phyloP scores from a whole-genome alignment of 306 rosid genomes.

The Sindora glabra region DNA sequence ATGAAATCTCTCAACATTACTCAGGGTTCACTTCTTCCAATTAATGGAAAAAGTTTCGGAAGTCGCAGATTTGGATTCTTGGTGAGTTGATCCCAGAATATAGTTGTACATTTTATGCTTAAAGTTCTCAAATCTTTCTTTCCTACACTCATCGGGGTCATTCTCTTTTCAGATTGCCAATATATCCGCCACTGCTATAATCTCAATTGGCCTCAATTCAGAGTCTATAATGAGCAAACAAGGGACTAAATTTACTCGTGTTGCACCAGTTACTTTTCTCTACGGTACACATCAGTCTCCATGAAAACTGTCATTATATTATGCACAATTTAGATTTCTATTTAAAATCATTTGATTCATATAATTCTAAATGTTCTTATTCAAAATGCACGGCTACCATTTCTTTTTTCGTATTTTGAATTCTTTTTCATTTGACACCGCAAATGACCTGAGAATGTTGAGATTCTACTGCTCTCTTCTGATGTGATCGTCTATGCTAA shows the following conservation, averaged over 20 bases:
- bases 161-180: conserved; percentile 49
- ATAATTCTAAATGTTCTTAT: neutral
- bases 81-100: conserved; percentile 46
- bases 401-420: neutral
- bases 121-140: conserved; percentile 7
- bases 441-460: neutral
- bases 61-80: conserved; percentile 71
- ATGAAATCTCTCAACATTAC: conserved; percentile 46
- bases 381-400: neutral
- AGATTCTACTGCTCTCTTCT: conserved; percentile 1
- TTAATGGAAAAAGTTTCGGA: conserved; percentile 25
- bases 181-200: conserved; percentile 45
- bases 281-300: conserved; percentile 43
- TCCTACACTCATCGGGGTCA: conserved; percentile 13
- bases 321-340: neutral
- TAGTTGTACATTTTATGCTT: neutral
- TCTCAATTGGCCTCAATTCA: conserved; percentile 52
- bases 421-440: neutral
- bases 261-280: conserved; percentile 66
- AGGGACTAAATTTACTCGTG: conserved; percentile 68
- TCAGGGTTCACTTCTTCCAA: conserved; percentile 53
- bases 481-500: conserved; percentile 15
- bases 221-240: conserved; percentile 60
- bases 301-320: neutral
- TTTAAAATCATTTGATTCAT: neutral